Evolutionary conservation across 768 basidiomycete genomes (phyloP), one percentile per base, ranked within the genome.

Genomic region (Boletus sensibilis): DNA sequence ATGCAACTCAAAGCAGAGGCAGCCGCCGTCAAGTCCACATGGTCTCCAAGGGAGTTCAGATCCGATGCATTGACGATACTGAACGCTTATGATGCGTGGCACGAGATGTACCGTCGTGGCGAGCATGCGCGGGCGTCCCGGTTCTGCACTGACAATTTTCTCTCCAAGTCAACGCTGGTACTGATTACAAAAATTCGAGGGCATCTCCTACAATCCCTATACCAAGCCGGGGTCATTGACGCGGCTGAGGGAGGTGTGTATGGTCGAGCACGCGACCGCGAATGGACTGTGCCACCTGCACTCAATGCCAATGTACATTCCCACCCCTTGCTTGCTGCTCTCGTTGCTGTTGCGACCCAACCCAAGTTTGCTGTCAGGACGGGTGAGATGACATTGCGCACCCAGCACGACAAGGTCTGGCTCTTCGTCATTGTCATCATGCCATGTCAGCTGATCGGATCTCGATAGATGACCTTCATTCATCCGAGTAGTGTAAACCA

Each of bases 401-500:
- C 94, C 3, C 78, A 83, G 16, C 82, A 84, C 53, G 94, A 97
- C 67, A 94, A 90, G 83, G 94, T 94, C 78, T 57, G 29, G 59
- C 40, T 40, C 16, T 42, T 51, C 48, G 37, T 48, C 20, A 34
- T 35, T 34, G 20, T 38, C 18, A 29, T 62, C 31, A 58, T 46
- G 56, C 41, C 53, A 34, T 49, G 11, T 43, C 33, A 39, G 23
- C 53, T 69, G 50, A 69, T 35, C 9, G 10, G 4, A 44, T 29
- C 23, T 31, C 49, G 39, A 6, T 64, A 95, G 94, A 72, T 70
- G 20, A 85, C 87, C 6, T 79, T 90, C 56, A 90, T 96, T 52
- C 93, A 95, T 64, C 87, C 90, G 0, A 85, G 86, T 5, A 94
- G 92, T 60, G 92, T 96, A 52, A 96, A 96, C 64, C 77, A 86